Conservation (phyloP, 768 basidiomycete genomes). For the Suillus americanus region DNA sequence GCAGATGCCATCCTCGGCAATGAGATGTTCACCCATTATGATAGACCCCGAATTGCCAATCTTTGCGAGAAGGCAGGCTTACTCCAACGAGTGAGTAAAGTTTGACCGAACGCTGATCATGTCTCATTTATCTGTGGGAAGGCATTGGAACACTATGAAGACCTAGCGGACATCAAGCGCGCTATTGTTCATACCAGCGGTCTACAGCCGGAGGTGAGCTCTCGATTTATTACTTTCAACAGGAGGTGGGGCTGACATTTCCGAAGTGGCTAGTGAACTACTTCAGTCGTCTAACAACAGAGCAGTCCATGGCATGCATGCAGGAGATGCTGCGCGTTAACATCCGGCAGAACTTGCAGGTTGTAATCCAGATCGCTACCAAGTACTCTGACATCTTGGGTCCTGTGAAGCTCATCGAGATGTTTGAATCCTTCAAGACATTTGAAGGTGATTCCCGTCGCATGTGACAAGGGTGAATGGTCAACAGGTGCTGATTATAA, state of each 20-base stretch:
- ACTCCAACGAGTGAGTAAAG: constrained; percentile 73
- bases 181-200: constrained; percentile 90
- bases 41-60: constrained; percentile 95
- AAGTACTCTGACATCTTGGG: constrained; percentile 99
- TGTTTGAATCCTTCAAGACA: constrained; percentile 97
- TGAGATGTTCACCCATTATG: constrained; percentile 97
- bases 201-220: constrained; percentile 76
- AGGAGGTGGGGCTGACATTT: neutral
- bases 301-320: constrained; percentile 94
- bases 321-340: constrained; percentile 97
- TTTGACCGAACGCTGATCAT: neutral
- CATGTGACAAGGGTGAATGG: neutral
- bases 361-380: constrained; percentile 96
- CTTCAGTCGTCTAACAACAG: constrained; percentile 95
- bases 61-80: constrained; percentile 98
- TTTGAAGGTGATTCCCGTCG: constrained; percentile 68
- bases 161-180: constrained; percentile 97
- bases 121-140: constrained; percentile 33
- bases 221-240: constrained; percentile 4
- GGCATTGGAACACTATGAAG: constrained; percentile 98
- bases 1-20: constrained; percentile 99
- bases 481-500: neutral
- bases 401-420: constrained; percentile 95
- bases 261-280: constrained; percentile 92
- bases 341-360: constrained; percentile 95